Evolutionary conservation across 371 early-diverging fungal genomes (phyloP), one percentile per base, ranked within the genome.

Genomic region (Rhizomucor miehei): DNA sequence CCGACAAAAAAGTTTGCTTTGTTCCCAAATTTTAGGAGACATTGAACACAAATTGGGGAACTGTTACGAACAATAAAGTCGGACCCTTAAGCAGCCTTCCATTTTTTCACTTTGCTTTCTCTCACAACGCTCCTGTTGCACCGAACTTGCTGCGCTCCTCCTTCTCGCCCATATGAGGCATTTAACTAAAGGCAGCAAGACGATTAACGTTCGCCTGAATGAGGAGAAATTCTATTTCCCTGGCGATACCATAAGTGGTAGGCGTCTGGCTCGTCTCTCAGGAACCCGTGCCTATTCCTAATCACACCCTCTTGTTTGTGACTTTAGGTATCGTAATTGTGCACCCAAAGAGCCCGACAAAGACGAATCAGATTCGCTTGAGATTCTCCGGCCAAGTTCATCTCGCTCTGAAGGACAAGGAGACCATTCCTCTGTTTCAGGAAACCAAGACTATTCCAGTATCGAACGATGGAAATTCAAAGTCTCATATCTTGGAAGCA

Each of bases 141-240:
- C 29, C 8, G 29, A 3, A 29, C 29, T 29, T 29, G 29, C n/a
- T n/a, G n/a, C n/a, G n/a, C n/a, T n/a, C n/a, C 38, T 38, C 46
- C 23, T 21, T 8, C 14, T 14, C 25, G 44, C 55, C 48, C 39
- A 14, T 29, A 55, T 55, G 55, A 55, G 55, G 55, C 55, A 55
- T 46, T 40, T 46, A 29, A 55, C 55, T 9, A 55, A 55, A 55
- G 47, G 40, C 48, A 55, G 24, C 53, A 75, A 74, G 52, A 56
- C 60, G 38, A 63, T 77, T 35, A 60, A 71, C 53, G 67, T 77
- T 65, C 63, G 52, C 25, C 61, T 77, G 19, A 62, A 66, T 48
- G 73, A 73, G 48, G 78, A 78, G 52, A 74, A 72, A 53, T 78
- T 68, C 50, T 78, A 74, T 55, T 78, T 78, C 57, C 75, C 75